Percentiles rank a stretch among this genome's conserved stretches.
Evolutionary conservation across 2,329 filamentous ascomycete species (phyloP).

Genomic region (Ceratocystis variospora): DNA sequence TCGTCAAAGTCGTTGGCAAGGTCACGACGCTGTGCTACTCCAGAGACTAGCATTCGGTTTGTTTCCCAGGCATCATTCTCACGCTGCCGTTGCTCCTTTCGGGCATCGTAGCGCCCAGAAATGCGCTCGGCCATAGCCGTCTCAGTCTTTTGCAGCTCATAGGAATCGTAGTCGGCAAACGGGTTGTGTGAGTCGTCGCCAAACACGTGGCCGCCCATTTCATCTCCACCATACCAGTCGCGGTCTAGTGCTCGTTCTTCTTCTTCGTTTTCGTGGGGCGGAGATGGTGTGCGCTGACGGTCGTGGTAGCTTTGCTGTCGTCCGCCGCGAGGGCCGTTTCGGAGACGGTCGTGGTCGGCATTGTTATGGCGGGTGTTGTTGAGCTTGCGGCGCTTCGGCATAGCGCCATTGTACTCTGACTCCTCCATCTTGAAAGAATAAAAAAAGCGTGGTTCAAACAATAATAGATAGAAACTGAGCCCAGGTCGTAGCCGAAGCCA

Average conservation of each 20-base stretch:
- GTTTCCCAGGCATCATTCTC: constrained; percentile 98
- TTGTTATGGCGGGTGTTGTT: constrained; percentile 24
- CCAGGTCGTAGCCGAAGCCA: neutral
- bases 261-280: constrained; percentile 34
- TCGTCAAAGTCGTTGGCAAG: constrained; percentile 77
- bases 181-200: constrained; percentile 90
- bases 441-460: too few species aligned
- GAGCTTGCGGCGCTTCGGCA: constrained; percentile 29
- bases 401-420: constrained; percentile 28
- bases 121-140: constrained; percentile 67
- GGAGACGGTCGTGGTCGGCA: neutral
- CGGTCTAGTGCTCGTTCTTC: constrained; percentile 67
- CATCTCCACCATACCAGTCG: constrained; percentile 86
- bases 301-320: neutral
- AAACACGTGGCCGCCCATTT: constrained; percentile 66
- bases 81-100: constrained; percentile 72
- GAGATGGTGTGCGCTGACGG: constrained; percentile 35
- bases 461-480: neutral
- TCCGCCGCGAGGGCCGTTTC: neutral
- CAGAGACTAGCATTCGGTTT: constrained; percentile 93
- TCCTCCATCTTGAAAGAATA: constrained; percentile 11
- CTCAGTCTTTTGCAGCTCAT: constrained; percentile 67
- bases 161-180: constrained; percentile 62
- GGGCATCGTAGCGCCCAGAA: constrained; percentile 51
- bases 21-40: constrained; percentile 80